Evolutionary conservation across 345 rosid species (phyloP).

Genomic region (Corchorus capsularis): DNA sequence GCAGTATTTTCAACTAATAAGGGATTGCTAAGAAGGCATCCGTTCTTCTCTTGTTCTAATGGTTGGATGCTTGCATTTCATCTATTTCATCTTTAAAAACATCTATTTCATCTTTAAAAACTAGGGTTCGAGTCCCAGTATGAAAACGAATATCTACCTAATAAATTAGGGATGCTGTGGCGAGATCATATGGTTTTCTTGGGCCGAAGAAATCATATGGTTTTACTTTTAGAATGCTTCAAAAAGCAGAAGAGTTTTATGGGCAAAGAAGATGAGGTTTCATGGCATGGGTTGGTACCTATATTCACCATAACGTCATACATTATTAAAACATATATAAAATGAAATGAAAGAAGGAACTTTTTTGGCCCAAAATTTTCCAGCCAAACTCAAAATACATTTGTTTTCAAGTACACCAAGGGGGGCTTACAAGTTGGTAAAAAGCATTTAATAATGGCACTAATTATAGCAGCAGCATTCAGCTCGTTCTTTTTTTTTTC

Average conservation of each 20-base stretch:
- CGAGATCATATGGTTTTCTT: not conserved
- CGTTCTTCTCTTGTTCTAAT: no score
- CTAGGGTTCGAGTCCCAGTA: no score
- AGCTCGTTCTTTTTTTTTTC: not conserved
- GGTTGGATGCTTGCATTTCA: no score
- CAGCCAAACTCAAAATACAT: slow-evolving; percentile 16
- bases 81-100: no score
- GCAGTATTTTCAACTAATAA: not conserved
- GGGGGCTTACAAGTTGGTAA: slow-evolving; percentile 14
- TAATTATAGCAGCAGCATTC: not conserved
- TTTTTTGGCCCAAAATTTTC: slow-evolving; percentile 21
- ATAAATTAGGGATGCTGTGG: not conserved
- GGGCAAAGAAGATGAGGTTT: slow-evolving; percentile 8
- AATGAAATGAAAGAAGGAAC: slow-evolving; percentile 15
- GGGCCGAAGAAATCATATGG: no score
- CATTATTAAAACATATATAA: slow-evolving; percentile 1
- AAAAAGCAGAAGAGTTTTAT: not conserved
- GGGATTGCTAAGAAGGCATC: no score
- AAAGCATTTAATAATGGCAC: slow-evolving; percentile 22
- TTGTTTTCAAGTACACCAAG: slow-evolving; percentile 18
- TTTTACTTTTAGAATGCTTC: not conserved
- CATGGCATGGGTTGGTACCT: slow-evolving; percentile 1
- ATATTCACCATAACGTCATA: not conserved
- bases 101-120: no score
- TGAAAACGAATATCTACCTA: no score